A percentile compares a stretch with the other conserved stretches of the same genome.
Evolutionary conservation across 306 rosid genomes (phyloP).

Genomic region (Gastrolobium bilobum): DNA sequence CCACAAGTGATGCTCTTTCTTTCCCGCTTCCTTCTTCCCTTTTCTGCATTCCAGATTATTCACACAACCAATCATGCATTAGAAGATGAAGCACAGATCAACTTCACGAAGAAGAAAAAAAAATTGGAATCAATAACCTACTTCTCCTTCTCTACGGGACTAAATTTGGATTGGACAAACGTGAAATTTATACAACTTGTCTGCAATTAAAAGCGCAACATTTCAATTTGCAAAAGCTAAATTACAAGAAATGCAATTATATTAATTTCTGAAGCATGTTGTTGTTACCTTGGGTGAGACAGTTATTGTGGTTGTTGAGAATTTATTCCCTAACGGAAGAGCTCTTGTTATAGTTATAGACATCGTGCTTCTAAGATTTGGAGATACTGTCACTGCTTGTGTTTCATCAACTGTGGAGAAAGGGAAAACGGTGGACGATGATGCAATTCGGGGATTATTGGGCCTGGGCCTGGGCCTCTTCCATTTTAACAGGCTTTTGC

Average conservation of each 20-base stretch:
- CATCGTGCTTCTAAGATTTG: too few relatives aligned
- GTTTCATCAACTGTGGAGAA: too few relatives aligned
- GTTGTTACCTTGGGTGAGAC: constrained; percentile 50
- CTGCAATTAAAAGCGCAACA: constrained; percentile 42
- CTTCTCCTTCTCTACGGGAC: constrained; percentile 62
- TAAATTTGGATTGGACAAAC: constrained; percentile 49
- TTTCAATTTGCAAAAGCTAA: constrained; percentile 5
- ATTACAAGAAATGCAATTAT: constrained; percentile 2
- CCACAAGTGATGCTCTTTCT: constrained; percentile 83
- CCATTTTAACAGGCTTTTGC: too few relatives aligned
- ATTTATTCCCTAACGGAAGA: constrained; percentile 16
- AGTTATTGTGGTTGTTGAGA: constrained; percentile 34
- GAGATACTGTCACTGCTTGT: too few relatives aligned
- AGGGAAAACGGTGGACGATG: too few relatives aligned
- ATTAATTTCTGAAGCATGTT: constrained; percentile 6
- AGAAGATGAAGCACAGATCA: constrained; percentile 9
- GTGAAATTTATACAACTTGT: constrained; percentile 12
- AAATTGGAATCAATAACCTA: constrained; percentile 43
- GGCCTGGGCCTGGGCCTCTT: too few relatives aligned
- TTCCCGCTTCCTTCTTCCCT: constrained; percentile 58
- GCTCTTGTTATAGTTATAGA: constrained; percentile 21
- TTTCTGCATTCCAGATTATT: constrained; percentile 60
- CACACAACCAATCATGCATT: constrained; percentile 17
- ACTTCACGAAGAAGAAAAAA: background rate
- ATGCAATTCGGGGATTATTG: too few relatives aligned